Conservation (phyloP, 345 rosid species). For the Alliaria petiolata region DNA sequence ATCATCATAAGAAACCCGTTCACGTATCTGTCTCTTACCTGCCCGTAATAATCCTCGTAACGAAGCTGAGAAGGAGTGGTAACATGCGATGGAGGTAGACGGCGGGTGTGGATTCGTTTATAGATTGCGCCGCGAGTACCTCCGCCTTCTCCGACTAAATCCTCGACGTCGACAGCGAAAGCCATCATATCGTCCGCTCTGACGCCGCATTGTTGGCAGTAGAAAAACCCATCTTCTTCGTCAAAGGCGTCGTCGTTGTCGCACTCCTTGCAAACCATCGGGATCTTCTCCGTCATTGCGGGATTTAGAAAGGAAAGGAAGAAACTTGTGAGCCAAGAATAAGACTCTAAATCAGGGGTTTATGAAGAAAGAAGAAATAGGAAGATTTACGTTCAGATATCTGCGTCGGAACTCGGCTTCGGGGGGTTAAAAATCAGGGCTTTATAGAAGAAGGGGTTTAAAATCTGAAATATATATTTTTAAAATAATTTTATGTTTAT, state of each 20-base stretch:
- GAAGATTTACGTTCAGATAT: background rate
- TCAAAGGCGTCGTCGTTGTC: slow-evolving; percentile 39
- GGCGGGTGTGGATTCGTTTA: slow-evolving; percentile 37
- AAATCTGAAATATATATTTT: too few species aligned
- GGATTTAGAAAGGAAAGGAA: background rate
- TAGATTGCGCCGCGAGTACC: slow-evolving; percentile 43
- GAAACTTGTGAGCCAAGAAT: background rate
- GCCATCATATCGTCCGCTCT: slow-evolving; percentile 42
- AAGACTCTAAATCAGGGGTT: background rate
- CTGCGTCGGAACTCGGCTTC: background rate
- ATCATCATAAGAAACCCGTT: slow-evolving; percentile 65
- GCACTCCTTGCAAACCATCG: slow-evolving; percentile 42
- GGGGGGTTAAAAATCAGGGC: too few species aligned
- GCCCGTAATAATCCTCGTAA: slow-evolving; percentile 55
- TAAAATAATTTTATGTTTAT: too few species aligned
- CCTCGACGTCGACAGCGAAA: slow-evolving; percentile 63
- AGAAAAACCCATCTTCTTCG: slow-evolving; percentile 53
- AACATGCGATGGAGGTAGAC: background rate
- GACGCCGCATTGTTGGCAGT: slow-evolving; percentile 46
- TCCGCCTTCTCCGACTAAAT: slow-evolving; percentile 40
- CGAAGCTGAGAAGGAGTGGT: slow-evolving; percentile 18
- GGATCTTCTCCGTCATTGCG: background rate
- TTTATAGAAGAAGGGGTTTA: too few species aligned
- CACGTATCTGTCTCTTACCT: slow-evolving; percentile 66
- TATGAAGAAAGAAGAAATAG: background rate